Percentiles rank a stretch among this genome's conserved stretches.
These are phyloP conservation scores for Kurtzmaniella quercitrusa DNA, from an alignment of 1,139 yeast genomes.

Conservation along the genomic window DNA sequence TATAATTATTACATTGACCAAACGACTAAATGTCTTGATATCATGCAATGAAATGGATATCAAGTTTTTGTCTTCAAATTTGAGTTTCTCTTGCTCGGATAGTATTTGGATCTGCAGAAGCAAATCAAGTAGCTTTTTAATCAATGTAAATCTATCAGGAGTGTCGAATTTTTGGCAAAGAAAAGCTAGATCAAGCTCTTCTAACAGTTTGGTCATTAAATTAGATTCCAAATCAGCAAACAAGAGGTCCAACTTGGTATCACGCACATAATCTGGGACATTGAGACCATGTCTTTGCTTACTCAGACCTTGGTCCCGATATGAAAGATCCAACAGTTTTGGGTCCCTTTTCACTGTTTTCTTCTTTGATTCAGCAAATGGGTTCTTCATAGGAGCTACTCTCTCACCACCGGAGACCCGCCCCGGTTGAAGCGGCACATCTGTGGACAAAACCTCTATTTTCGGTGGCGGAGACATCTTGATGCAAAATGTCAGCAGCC, in stretches of 20 bases:
- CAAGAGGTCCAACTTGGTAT: conserved; percentile 33
- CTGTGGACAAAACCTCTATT: conserved; percentile 17
- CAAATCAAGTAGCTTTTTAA: conserved; percentile 25
- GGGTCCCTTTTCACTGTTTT: conserved; percentile 31
- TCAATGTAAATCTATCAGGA: conserved; percentile 7
- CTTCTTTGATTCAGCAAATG: conserved; percentile 27
- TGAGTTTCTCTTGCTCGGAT: conserved; percentile 20
- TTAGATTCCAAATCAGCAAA: conserved; percentile 27
- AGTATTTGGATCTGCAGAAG: conserved; percentile 34
- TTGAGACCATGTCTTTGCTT: conserved; percentile 29
- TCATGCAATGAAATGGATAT: conserved; percentile 81
- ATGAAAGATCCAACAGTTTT: conserved; percentile 29
- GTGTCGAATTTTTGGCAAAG: conserved; percentile 10
- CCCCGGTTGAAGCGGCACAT: background rate
- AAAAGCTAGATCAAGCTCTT: conserved; percentile 19
- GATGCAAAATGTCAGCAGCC: background rate
- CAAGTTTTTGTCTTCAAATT: conserved; percentile 29
- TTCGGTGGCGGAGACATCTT: conserved; percentile 18
- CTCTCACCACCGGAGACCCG: conserved; percentile 2
- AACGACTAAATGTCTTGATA: conserved; percentile 64
- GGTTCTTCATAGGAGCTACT: conserved; percentile 20
- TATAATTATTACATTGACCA: conserved; percentile 60
- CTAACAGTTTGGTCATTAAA: conserved; percentile 22
- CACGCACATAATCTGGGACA: conserved; percentile 27
- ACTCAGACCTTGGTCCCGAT: conserved; percentile 1